Evolutionary conservation across 805 yeast species (phyloP), one percentile per base, ranked within the genome.

Genomic region (Candida suzukii): DNA sequence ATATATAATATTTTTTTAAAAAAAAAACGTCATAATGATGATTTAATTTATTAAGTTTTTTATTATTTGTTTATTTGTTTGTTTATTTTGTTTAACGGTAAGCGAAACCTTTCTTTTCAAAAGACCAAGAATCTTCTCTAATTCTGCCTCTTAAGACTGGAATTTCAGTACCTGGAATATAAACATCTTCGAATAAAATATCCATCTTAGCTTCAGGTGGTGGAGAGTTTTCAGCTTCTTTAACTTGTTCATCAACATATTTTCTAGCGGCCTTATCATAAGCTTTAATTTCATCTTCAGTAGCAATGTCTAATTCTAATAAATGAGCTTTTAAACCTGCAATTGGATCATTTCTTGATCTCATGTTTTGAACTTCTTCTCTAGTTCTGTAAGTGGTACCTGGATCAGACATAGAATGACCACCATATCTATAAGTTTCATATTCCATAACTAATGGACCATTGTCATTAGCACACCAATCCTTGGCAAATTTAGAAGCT

Each of bases 331-430:
- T 91, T 63, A 93, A 79, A 54, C 98, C 98, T 43, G 95, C 90
- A 66, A 93, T 88, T 56, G 98, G 97, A 68, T 93, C 99, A 66
- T 85, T 88, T 76, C 88, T 85, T 35, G 98, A 88, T 76, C 99
- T 86, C 97, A 93, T 90, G 75, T 91, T 91, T 74, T 90, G 97
- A 55, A 93, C 93, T 75, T 93, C 99, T 73, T 93, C 99, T 76
- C 99, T 90, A 63, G 99, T 93, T 80, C 99, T 85, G 83, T 93
- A 93, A 53, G 99, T 93, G 67, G 99, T 93, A 78, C 99, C 99
- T 60, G 99, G 99, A 72, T 93, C 99, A 54, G 98, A 91, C 98
- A 93, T 93, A 55, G 99, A 93, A 80, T 93, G 99, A 68, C 99
- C 99, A 75, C 98, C 98, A 67, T 93, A 93, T 78, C 99, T 85